phyloP scores from a whole-genome alignment of 2,329 filamentous ascomycete genomes.

The Ascochyta clinopodiicola region DNA sequence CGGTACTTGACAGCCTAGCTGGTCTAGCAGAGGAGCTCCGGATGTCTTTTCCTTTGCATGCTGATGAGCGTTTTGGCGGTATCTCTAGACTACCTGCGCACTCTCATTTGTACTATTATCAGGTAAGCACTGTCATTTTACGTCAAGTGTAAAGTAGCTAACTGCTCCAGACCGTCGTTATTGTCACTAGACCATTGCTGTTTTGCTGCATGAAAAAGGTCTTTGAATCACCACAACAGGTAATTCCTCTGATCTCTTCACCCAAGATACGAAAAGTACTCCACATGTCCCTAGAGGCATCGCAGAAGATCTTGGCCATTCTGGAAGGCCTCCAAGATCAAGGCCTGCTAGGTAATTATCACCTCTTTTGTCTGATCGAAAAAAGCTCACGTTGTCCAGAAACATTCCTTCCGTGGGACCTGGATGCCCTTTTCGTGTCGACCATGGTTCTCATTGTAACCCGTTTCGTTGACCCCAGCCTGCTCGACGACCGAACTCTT shows the following conservation, averaged over 20 bases:
- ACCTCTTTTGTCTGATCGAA: background rate
- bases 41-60: slow-evolving; percentile 46
- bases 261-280: slow-evolving; percentile 49
- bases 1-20: slow-evolving; percentile 50
- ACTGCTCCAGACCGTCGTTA: slow-evolving; percentile 48
- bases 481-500: slow-evolving; percentile 42
- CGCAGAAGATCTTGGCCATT: slow-evolving; percentile 53
- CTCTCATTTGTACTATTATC: slow-evolving; percentile 46
- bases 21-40: slow-evolving; percentile 51
- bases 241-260: slow-evolving; percentile 45
- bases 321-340: slow-evolving; percentile 55
- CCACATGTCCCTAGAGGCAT: slow-evolving; percentile 53
- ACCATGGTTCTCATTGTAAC: slow-evolving; percentile 53
- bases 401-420: slow-evolving; percentile 58
- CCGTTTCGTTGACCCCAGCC: slow-evolving; percentile 38
- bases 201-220: slow-evolving; percentile 53
- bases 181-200: slow-evolving; percentile 51
- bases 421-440: slow-evolving; percentile 55
- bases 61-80: slow-evolving; percentile 47
- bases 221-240: slow-evolving; percentile 37
- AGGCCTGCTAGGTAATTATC: slow-evolving; percentile 53
- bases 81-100: slow-evolving; percentile 54
- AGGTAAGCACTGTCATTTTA: slow-evolving; percentile 34
- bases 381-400: slow-evolving; percentile 41
- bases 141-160: background rate